Base-by-base conservation (phyloP, 2,329 filamentous ascomycete species). In the Xylariaceae sp. region DNA sequence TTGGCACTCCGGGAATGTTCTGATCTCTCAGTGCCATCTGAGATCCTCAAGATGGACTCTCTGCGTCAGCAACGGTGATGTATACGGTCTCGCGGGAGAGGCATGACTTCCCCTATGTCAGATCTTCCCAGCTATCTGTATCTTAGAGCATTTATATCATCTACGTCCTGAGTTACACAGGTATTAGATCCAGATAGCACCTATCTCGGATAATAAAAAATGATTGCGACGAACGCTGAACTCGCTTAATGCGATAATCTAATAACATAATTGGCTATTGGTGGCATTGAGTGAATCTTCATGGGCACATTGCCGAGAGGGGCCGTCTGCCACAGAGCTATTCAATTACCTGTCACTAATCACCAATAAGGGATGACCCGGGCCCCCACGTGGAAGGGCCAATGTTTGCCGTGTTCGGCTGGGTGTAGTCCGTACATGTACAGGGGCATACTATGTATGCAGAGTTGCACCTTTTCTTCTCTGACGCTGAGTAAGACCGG, bases 311-410 rank as follows among this genome's bases (percentile, higher is more conserved):
- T 10, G 35, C 49, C 49, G 49, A 52, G 23, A 46, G 21, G n/a
- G 15, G 39, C 39, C 27, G 11, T 29, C n/a, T 16, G 15, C 20
- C 26, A 21, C 7, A 24, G 21, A 45, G 42, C 13, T 18, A n/a
- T 27, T 6, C 21, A 11, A n/a, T n/a, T n/a, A n/a, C n/a, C n/a
- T n/a, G n/a, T n/a, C n/a, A n/a, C 30, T 6, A 35, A 40, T 45
- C 27, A 37, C 51, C 55, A 55, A 55, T 55, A 27, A 51, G 13
- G 6, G 20, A 39, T 27, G 15, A 37, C 32, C 15, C 15, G 30
- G 21, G 1, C 16, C 55, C 54, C 51, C 55, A 58, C 55, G 55
- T 58, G 55, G 30, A 40, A 33, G 26, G 7, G 10, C 16, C n/a
- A 20, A 20, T 18, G 29, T 10, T 15, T 9, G 15, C n/a, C 3